Percentiles rank a stretch among this genome's conserved stretches.
phyloP scores from a whole-genome alignment of 139 green algal species.

The Chlamydomonas applanata region DNA sequence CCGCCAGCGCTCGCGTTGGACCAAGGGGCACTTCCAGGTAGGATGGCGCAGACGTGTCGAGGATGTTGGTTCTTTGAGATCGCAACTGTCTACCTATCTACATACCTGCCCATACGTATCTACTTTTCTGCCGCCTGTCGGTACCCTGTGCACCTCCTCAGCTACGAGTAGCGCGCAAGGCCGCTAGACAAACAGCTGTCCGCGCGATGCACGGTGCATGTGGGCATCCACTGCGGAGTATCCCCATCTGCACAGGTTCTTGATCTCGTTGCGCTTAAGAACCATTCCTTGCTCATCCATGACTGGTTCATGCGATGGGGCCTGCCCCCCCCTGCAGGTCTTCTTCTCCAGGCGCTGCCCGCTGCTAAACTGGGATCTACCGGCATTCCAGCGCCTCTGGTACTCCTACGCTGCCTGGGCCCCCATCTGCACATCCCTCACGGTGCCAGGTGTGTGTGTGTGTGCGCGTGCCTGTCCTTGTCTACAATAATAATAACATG shows the following conservation, averaged over 20 bases:
- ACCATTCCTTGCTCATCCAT: no score
- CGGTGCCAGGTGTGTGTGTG: slow-evolving; percentile 18
- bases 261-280: no score
- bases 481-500: no score
- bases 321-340: slow-evolving; percentile 17
- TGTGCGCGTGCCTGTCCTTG: no score
- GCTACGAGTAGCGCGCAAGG: no score
- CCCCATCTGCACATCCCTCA: slow-evolving; percentile 29
- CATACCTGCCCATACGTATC: no score
- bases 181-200: no score
- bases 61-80: neutral
- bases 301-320: no score
- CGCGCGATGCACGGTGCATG: no score
- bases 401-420: slow-evolving; percentile 50
- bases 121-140: neutral
- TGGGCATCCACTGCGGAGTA: no score
- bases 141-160: neutral
- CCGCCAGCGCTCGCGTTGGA: slow-evolving; percentile 81
- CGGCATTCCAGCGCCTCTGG: slow-evolving; percentile 44
- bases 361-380: slow-evolving; percentile 39
- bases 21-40: slow-evolving; percentile 78
- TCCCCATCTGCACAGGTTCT: no score
- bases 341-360: slow-evolving; percentile 42
- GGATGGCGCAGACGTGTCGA: neutral
- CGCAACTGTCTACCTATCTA: no score